phyloP scores from a whole-genome alignment of 1,284 basidiomycete species.

The Cryptococcus jaspeensis region DNA sequence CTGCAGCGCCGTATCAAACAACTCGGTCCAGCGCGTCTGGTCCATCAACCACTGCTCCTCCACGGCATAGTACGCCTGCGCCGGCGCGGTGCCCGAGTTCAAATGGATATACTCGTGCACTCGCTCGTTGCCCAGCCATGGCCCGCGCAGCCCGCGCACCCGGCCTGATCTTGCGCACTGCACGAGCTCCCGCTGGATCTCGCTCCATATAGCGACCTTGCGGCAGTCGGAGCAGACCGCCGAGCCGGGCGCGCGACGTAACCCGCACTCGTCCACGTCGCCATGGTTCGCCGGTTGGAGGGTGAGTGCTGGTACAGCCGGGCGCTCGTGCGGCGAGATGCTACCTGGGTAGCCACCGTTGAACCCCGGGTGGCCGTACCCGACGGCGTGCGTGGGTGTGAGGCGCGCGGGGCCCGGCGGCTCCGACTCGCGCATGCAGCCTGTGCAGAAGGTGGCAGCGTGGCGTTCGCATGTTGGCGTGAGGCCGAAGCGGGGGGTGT shows the following conservation, averaged over 20 bases:
- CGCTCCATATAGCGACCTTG: conserved; percentile 2
- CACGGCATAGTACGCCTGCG: conserved; percentile 15
- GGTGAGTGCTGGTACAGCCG: neutral
- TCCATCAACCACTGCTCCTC: conserved; percentile 27
- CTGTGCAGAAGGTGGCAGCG: conserved; percentile 17
- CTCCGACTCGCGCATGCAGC: conserved; percentile 16
- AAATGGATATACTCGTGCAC: conserved; percentile 15
- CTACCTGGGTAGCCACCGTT: no score
- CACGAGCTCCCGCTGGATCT: conserved; percentile 9
- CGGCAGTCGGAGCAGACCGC: conserved; percentile 22
- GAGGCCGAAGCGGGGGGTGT: conserved; percentile 13
- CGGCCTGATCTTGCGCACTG: conserved; percentile 17
- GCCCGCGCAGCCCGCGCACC: conserved; percentile 7
- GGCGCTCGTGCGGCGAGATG: neutral
- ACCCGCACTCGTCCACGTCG: conserved; percentile 19
- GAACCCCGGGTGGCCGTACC: no score
- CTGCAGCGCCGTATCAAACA: conserved; percentile 7
- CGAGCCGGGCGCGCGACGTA: neutral
- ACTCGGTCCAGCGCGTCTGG: conserved; percentile 28
- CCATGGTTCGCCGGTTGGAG: neutral
- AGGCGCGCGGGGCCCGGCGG: neutral
- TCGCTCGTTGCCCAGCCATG: neutral
- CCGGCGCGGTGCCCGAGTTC: conserved; percentile 6
- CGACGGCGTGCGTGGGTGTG: neutral
- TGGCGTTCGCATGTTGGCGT: conserved; percentile 27